Evolutionary conservation across 331 rosid species (phyloP).

Genomic region (Prunus yedoensis): DNA sequence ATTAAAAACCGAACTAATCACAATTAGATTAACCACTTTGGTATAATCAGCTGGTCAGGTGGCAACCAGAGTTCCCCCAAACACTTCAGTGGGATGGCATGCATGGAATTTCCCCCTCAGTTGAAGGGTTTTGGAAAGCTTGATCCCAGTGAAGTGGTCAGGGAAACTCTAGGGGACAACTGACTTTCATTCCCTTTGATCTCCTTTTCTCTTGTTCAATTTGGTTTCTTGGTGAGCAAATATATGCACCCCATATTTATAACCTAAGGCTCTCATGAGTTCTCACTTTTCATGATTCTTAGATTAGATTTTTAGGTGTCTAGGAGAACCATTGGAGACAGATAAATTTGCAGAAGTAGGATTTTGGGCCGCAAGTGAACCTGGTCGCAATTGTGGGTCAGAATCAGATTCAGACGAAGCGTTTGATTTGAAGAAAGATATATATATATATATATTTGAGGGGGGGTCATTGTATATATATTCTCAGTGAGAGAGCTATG

Average conservation of each 20-base stretch:
- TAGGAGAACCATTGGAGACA: not conserved
- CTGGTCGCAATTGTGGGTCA: slow-evolving; percentile 13
- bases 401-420: not conserved
- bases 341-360: not conserved
- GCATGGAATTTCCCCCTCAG: not conserved
- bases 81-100: slow-evolving; percentile 28
- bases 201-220: not conserved
- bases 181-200: not conserved
- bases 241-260: not conserved
- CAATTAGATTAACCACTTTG: not conserved
- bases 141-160: slow-evolving; percentile 39
- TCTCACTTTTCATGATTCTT: not conserved
- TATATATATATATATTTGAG: too few relatives aligned
- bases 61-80: slow-evolving; percentile 39
- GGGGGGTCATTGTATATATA: too few relatives aligned
- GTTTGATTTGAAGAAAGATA: too few relatives aligned
- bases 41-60: not conserved
- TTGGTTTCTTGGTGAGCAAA: not conserved
- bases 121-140: not conserved
- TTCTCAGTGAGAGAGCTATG: too few relatives aligned
- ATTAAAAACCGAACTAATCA: not conserved
- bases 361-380: slow-evolving; percentile 5
- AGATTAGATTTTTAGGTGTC: not conserved
- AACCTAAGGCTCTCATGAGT: not conserved
- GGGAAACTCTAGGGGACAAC: slow-evolving; percentile 15